Evolutionary conservation across 257 asterid species (phyloP), one percentile per base, ranked within the genome.

Genomic region (Solanum paucissectum): DNA sequence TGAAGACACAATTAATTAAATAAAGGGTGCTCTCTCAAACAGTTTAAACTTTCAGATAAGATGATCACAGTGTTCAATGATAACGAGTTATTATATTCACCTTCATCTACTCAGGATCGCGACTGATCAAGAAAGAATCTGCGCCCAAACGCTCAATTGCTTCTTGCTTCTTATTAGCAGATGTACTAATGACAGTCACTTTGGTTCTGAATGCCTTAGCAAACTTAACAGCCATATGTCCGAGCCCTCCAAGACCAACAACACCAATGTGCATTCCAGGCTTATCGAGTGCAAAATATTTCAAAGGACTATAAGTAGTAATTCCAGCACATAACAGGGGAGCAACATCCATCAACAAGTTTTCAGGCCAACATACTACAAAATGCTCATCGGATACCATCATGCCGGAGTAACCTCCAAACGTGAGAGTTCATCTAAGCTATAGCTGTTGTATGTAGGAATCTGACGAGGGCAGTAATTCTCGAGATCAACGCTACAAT

Each of bases 311-410:
- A 3, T 40, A 40, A 40, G 46, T 40, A 10, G 46, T 40, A 40
- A 40, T 40, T 40, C 46, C 42, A 38, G 42, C 42, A 38, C 42
- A 38, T 38, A 38, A 38, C 42, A 93, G 90, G 33, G 94, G 96
- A 29, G 96, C 95, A 4, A 55, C 36, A 16, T 92, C 93, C 14
- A 90, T 89, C 27, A 95, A 93, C 13, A 94, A 58, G 82, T 90
- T 90, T 12, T 91, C 92, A 5, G 96, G 96, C 95, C 95, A 93
- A 12, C 85, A 92, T 32, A 94, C 33, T 12, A 94, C 81, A 44
- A 93, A 94, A 72, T 93, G 96, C 89, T 94, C 95, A 49, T 92
- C 91, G 6, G 93, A 88, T 5, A 92, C 93, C 96, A 93, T 93
- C 75, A 90, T 77, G 33, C 89, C 86, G 2, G 96, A 94, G 83